phyloP scores from a whole-genome alignment of 306 rosid genomes.

The Leucaena leucocephala region DNA sequence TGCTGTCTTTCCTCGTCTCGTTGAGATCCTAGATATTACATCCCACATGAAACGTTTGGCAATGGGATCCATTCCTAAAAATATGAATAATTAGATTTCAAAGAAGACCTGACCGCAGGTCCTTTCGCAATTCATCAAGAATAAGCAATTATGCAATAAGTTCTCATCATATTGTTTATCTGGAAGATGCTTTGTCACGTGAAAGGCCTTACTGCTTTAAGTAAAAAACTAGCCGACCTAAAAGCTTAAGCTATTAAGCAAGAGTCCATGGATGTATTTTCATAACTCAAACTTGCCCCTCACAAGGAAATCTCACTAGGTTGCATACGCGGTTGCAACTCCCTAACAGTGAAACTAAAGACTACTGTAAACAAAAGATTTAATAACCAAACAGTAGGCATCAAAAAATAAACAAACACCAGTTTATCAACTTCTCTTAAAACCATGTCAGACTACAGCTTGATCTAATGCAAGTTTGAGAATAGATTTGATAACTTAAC shows the following conservation, averaged over 20 bases:
- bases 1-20: conserved; percentile 94
- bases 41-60: conserved; percentile 99
- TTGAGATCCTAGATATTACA: conserved; percentile 89
- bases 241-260: conserved; percentile 6
- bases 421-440: conserved; percentile 31
- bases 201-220: conserved; percentile 7
- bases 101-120: conserved; percentile 5
- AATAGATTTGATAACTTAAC: neutral
- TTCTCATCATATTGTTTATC: conserved; percentile 30
- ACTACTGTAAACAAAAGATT: conserved; percentile 10
- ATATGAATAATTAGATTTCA: conserved; percentile 20
- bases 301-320: conserved; percentile 26
- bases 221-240: conserved; percentile 16
- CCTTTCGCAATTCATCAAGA: conserved; percentile 33
- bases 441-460: conserved; percentile 25
- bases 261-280: conserved; percentile 2
- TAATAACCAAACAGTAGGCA: conserved; percentile 29
- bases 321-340: conserved; percentile 10
- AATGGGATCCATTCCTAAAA: conserved; percentile 92
- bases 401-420: conserved; percentile 14
- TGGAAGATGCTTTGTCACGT: conserved; percentile 1
- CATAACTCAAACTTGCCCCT: conserved; percentile 4
- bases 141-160: conserved; percentile 25
- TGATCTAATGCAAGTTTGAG: conserved; percentile 12
- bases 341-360: conserved; percentile 19